Conservation (phyloP, 192 early-diverging fungal genomes). For the Coemansia sp. region DNA sequence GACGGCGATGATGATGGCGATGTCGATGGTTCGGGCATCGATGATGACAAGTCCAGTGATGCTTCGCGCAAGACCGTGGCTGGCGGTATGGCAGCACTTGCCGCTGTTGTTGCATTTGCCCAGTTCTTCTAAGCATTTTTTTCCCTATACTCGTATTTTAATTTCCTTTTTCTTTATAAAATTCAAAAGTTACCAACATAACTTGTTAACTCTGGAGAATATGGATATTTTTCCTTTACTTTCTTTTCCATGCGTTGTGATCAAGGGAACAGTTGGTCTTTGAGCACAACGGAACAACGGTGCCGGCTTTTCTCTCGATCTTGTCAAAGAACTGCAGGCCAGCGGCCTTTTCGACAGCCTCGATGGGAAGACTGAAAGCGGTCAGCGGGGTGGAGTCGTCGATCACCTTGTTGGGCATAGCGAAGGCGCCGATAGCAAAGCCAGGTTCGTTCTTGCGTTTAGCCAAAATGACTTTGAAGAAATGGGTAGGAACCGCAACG, state of each 20-base stretch:
- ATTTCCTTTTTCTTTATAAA: background rate
- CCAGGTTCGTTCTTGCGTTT: slow-evolving; percentile 51
- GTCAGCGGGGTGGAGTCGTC: slow-evolving; percentile 63
- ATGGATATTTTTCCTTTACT: background rate
- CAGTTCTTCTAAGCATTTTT: slow-evolving; percentile 21
- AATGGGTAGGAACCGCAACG: slow-evolving; percentile 89
- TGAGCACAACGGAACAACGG: slow-evolving; percentile 44
- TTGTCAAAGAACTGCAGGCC: slow-evolving; percentile 72
- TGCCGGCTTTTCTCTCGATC: slow-evolving; percentile 42
- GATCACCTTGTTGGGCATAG: slow-evolving; percentile 80
- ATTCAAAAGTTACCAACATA: too few species aligned
- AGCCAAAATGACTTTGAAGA: slow-evolving; percentile 87
- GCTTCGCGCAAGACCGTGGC: background rate
- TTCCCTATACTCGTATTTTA: background rate
- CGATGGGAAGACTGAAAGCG: slow-evolving; percentile 70
- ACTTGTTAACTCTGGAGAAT: too few species aligned
- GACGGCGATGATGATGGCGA: background rate
- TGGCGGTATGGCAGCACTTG: slow-evolving; percentile 17
- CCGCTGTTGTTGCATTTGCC: slow-evolving; percentile 21
- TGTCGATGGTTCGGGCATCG: background rate
- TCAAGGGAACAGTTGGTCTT: slow-evolving; percentile 39
- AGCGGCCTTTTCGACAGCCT: slow-evolving; percentile 68
- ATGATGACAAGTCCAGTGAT: background rate
- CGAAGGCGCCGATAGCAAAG: slow-evolving; percentile 69
- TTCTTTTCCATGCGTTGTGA: slow-evolving; percentile 45